Evolutionary conservation across 2,329 filamentous ascomycete species (phyloP).

Genomic region (Cladosporium sp.): DNA sequence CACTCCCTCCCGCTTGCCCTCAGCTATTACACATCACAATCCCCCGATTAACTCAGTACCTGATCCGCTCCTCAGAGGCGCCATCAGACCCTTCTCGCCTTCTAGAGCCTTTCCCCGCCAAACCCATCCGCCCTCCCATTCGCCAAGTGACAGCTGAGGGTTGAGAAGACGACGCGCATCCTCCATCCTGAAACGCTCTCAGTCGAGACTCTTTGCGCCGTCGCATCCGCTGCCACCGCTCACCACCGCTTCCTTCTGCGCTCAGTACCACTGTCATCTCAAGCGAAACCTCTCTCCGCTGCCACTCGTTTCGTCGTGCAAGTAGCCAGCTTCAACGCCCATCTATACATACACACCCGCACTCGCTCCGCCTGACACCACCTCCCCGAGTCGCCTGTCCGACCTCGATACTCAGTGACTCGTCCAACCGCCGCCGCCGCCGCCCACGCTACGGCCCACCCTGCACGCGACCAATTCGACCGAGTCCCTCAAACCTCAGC

Average conservation of each 20-base stretch:
- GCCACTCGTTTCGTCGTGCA: background rate
- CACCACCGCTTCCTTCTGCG: background rate
- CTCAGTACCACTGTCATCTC: background rate
- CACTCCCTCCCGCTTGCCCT: background rate
- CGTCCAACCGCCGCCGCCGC: slow-evolving; percentile 2
- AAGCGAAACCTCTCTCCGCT: background rate
- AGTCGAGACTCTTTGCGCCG: slow-evolving; percentile 5
- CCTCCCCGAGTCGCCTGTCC: background rate
- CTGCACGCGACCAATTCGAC: slow-evolving; percentile 3
- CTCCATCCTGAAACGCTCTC: background rate
- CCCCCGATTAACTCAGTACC: background rate
- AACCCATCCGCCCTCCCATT: background rate
- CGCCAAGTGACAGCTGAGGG: slow-evolving; percentile 9
- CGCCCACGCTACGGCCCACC: slow-evolving; percentile 1
- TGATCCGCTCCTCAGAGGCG: background rate
- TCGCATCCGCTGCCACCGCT: slow-evolving; percentile 2
- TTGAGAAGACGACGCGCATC: slow-evolving; percentile 5
- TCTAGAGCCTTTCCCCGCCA: slow-evolving; percentile 4
- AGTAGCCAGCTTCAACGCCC: background rate
- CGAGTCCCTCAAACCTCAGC: slow-evolving; percentile 11
- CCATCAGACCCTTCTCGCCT: background rate
- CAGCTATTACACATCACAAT: background rate
- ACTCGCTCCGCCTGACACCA: background rate
- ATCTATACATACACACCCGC: background rate
- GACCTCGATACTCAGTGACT: background rate